Base-by-base conservation (phyloP, 1,284 basidiomycete genomes). In the Omphalotus olearius region DNA sequence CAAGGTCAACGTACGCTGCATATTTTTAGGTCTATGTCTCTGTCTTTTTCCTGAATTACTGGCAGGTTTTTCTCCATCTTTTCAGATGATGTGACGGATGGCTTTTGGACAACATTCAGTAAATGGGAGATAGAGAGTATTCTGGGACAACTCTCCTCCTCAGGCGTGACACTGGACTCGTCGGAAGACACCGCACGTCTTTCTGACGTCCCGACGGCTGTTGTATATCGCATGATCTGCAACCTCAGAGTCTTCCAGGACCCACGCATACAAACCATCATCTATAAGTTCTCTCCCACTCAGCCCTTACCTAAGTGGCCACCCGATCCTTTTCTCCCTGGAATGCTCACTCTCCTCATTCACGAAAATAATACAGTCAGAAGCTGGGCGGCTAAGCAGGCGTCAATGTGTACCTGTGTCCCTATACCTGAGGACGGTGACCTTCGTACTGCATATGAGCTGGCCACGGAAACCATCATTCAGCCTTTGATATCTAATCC, bases 31-130 rank as follows among this genome's bases (percentile, higher is more conserved):
- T 49, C 17, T 17, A 9, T 2, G 13, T 33, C 30, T 33, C 2
- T 18, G 46, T 30, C 40, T 42, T 37, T 42, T 37, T 20, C 40
- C 26, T 18, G 47, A 42, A 17, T 40, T 49, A 10, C 17, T 13
- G 20, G 13, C 57, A 90, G 88, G 33, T 90, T 83, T 66, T 83
- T 89, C 57, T 82, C 75, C 11, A 79, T 80, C 1, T 89, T 85
- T 62, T 56, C 66, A 3, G 69, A 75, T 0, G 61, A 69, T 16
- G 65, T 75, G 28, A 62, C 88, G 40, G 64, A 70, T 14, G 69
- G 67, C 39, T 94, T 94, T 66, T 87, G 83, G 61, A 58, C 59
- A 6, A 76, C 66, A n/a, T 82, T 91, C 42, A 80, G 86, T 53
- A 64, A 70, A 37, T 93, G 87, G 85, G 87, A 93, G 60, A 62